phyloP scores from a whole-genome alignment of 148 eudicot genomes.

The Suaeda aralocaspica region DNA sequence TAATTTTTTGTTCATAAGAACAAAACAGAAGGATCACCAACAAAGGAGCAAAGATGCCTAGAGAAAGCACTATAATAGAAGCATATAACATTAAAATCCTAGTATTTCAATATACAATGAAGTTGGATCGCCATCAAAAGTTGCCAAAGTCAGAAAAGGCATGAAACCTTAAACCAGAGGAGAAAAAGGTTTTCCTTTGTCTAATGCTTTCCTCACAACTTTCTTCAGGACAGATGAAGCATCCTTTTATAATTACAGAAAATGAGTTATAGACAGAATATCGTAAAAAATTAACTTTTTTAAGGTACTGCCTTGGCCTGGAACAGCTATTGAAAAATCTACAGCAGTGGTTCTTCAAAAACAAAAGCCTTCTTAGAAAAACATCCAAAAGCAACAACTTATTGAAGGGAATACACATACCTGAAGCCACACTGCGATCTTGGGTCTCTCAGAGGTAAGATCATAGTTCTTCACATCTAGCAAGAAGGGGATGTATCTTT shows the following conservation, averaged over 20 bases:
- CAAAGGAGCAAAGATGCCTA: not conserved
- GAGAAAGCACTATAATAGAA: not conserved
- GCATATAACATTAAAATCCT: not conserved
- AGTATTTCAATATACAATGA: not conserved
- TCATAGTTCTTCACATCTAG: conserved; percentile 60
- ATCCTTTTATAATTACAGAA: not conserved
- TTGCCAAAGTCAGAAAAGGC: not conserved
- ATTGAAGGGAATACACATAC: conserved; percentile 30
- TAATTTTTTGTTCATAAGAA: not conserved
- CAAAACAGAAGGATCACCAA: not conserved
- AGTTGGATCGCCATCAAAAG: not conserved
- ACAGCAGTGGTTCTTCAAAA: no score
- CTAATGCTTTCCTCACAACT: not conserved
- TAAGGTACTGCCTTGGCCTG: not conserved
- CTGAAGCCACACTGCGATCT: conserved; percentile 63
- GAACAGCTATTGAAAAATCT: not conserved
- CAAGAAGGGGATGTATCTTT: conserved; percentile 60
- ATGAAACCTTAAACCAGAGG: not conserved
- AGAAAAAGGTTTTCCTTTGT: not conserved
- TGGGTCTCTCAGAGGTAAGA: conserved; percentile 51
- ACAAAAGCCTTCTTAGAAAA: no score
- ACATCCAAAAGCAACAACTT: not conserved
- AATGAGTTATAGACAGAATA: no score
- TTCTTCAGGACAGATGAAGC: not conserved
- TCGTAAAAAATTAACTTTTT: not conserved